Base-by-base conservation (phyloP, 2,329 filamentous ascomycete genomes). In the Exserohilum turcica region DNA sequence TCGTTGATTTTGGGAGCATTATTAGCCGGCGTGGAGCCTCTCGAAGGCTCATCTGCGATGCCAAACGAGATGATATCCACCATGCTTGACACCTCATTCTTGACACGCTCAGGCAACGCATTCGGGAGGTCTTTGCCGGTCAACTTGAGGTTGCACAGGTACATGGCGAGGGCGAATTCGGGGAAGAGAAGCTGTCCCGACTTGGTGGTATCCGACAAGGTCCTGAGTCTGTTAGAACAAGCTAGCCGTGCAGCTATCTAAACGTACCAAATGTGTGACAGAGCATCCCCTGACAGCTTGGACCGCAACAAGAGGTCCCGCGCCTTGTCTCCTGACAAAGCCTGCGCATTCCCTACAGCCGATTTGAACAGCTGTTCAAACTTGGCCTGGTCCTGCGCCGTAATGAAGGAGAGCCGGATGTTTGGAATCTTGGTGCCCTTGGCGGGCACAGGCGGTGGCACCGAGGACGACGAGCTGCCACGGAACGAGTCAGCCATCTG, bases 21-120 rank as follows among this genome's bases (percentile, higher is more conserved):
- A 55, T 80, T 84, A 48, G 80, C 80, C 3, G 79, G 77, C n/a
- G 64, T 52, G n/a, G 82, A 75, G 16, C 82, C 76, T 35, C 75
- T 74, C 13, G 78, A 64, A 12, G 78, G 79, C 24, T 93, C 88
- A 60, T 99, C 94, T 0, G 85, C 86, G 19, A 97, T 84, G 63
- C 88, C 91, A 73, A 99, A 99, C 54, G 92, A 96, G 71, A 99
- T 99, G 51, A 99, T 99, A 71, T 99, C 94, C 35, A 99, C 94
- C 92, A 99, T 97, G 76, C 94, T 96, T 3, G 93, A 97, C 15
- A 99, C 94, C 75, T 99, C 94, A 67, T 99, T 99, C 78, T 87
- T 89, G 61, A 99, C 87, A 54, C 86, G 88, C 28, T 97, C 92
- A 0, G 94, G 94, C 8, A 99, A 81, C 5, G 72, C 75, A 2